phyloP scores from a whole-genome alignment of 257 asterid genomes.

The Cinchona pubescens region DNA sequence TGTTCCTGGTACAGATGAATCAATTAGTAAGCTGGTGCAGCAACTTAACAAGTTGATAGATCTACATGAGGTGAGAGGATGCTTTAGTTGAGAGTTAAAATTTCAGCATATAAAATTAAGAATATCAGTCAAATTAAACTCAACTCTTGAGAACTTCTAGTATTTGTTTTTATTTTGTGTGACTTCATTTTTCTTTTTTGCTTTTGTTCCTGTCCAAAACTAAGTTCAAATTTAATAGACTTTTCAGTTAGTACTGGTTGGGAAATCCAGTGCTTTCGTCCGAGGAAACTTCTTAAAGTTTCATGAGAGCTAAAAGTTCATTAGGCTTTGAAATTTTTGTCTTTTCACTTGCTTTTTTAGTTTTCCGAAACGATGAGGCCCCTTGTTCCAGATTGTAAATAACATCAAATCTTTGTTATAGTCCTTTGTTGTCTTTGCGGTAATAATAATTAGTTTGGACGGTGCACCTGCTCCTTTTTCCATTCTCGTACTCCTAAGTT shows the following conservation, averaged over 20 bases:
- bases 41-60: slow-evolving; percentile 85
- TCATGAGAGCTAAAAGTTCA: background rate
- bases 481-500: background rate
- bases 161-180: background rate
- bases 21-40: slow-evolving; percentile 76
- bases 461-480: too few relatives aligned
- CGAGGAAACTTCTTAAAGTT: background rate
- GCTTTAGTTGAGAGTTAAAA: background rate
- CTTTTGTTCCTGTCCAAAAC: background rate
- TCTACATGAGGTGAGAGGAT: slow-evolving; percentile 80
- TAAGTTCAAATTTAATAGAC: background rate
- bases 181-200: background rate
- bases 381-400: background rate
- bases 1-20: slow-evolving; percentile 93
- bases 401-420: too few relatives aligned
- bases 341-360: background rate
- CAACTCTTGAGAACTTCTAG: background rate
- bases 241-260: too few relatives aligned
- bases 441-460: background rate
- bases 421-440: background rate
- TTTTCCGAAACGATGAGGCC: background rate
- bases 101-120: background rate
- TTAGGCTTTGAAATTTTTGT: background rate
- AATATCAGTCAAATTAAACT: background rate
- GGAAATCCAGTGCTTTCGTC: too few relatives aligned